phyloP scores from a whole-genome alignment of 2,329 filamentous ascomycete species.

The Aspergillus fumigatus region DNA sequence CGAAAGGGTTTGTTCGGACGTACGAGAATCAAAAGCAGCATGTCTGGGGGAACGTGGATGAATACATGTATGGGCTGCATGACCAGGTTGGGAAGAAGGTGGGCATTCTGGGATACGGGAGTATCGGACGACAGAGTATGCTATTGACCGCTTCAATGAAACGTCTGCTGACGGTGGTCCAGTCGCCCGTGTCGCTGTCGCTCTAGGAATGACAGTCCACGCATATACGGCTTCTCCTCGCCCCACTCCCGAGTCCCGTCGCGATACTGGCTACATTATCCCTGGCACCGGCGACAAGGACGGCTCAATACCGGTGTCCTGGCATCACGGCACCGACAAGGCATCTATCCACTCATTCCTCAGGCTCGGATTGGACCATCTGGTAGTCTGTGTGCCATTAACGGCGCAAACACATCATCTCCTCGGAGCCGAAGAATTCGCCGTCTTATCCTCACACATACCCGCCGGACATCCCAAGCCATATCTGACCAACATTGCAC shows the following conservation, averaged over 20 bases:
- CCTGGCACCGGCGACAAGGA: conserved; percentile 61
- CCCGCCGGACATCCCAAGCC: conserved; percentile 39
- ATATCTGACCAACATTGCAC: conserved; percentile 67
- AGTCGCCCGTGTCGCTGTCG: conserved; percentile 55
- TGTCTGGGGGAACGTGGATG: conserved; percentile 40
- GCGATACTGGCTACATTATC: conserved; percentile 63
- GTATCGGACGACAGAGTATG: conserved; percentile 57
- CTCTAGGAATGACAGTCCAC: conserved; percentile 67
- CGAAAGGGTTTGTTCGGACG: conserved; percentile 51
- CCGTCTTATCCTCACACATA: conserved; percentile 42
- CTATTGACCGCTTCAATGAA: conserved; percentile 2
- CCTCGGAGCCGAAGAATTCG: conserved; percentile 52
- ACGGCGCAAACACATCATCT: conserved; percentile 53
- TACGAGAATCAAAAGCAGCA: conserved; percentile 56
- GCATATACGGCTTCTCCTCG: conserved; percentile 70
- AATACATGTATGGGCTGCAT: conserved; percentile 27
- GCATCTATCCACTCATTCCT: conserved; percentile 51
- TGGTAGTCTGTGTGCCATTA: conserved; percentile 55
- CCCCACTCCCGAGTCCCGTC: conserved; percentile 59
- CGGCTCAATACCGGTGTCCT: conserved; percentile 51
- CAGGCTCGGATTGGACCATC: conserved; percentile 51
- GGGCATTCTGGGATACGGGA: conserved; percentile 59
- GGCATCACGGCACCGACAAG: conserved; percentile 55
- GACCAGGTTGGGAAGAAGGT: conserved; percentile 57
- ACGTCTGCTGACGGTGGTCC: conserved; percentile 3